These are phyloP conservation scores for Colletotrichum tofieldiae DNA, from an alignment of 2,329 filamentous ascomycete species.

Conservation along the genomic window DNA sequence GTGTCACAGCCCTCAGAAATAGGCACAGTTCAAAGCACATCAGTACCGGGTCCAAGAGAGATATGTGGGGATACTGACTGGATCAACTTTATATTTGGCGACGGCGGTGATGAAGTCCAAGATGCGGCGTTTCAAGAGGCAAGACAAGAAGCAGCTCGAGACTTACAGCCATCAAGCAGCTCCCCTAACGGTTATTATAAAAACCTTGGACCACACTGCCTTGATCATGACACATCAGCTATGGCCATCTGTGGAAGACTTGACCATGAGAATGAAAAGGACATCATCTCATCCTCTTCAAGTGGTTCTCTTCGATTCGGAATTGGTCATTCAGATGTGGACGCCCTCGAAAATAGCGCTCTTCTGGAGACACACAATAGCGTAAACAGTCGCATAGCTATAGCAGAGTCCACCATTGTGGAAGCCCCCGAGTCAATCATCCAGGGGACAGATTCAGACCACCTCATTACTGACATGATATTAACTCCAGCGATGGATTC, in stretches of 20 bases:
- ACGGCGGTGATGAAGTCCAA: slow-evolving; percentile 10
- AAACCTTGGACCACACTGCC: background rate
- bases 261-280: background rate
- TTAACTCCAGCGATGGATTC: slow-evolving; percentile 19
- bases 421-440: background rate
- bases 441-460: background rate
- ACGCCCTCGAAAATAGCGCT: background rate
- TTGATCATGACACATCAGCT: background rate
- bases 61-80: slow-evolving; percentile 18
- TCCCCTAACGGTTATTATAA: background rate
- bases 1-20: background rate
- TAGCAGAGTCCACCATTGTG: background rate
- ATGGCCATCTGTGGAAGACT: slow-evolving; percentile 8
- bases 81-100: slow-evolving; percentile 40
- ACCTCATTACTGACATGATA: background rate
- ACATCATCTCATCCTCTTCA: background rate
- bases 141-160: slow-evolving; percentile 19
- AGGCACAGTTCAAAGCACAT: background rate
- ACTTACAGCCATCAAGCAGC: slow-evolving; percentile 28
- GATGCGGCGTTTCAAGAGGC: slow-evolving; percentile 27
- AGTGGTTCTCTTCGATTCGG: background rate
- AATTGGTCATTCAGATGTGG: background rate
- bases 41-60: background rate
- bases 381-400: background rate
- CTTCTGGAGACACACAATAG: background rate